phyloP scores from a whole-genome alignment of 768 basidiomycete genomes.

The Royoungia palumana region DNA sequence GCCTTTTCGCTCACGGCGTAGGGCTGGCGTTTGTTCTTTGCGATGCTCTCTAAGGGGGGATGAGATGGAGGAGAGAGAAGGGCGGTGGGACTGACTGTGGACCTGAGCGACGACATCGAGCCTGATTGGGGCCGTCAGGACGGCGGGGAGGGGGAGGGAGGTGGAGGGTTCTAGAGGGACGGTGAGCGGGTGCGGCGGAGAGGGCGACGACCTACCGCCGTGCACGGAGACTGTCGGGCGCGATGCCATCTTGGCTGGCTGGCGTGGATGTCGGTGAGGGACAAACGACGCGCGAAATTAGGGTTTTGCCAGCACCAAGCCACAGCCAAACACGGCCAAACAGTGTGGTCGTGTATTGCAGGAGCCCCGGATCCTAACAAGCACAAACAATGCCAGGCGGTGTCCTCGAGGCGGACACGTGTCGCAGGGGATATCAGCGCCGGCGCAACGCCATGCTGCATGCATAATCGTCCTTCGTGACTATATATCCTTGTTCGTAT shows the following conservation, averaged over 20 bases:
- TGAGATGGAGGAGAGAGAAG: background rate
- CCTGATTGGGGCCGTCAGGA: conserved; percentile 96
- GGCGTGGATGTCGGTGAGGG: conserved; percentile 33
- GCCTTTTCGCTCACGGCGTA: conserved; percentile 97
- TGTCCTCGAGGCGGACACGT: conserved; percentile 31
- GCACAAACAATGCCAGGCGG: conserved; percentile 28
- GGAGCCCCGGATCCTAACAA: conserved; percentile 19
- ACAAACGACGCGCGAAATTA: conserved; percentile 6
- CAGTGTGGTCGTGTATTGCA: too few relatives aligned
- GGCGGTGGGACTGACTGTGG: conserved; percentile 79
- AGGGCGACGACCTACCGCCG: conserved; percentile 56
- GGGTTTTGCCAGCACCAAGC: conserved; percentile 31
- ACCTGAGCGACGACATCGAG: conserved; percentile 98
- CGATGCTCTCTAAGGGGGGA: conserved; percentile 75
- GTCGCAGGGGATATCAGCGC: conserved; percentile 29
- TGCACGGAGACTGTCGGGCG: conserved; percentile 89
- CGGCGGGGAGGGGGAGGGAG: conserved; percentile 91
- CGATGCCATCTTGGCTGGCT: conserved; percentile 65
- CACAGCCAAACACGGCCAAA: conserved; percentile 20
- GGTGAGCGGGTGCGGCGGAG: background rate
- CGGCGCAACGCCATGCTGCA: conserved; percentile 1
- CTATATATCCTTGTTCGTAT: conserved; percentile 15
- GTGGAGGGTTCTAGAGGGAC: conserved; percentile 64
- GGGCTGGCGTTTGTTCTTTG: conserved; percentile 96
- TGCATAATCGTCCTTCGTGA: conserved; percentile 7